These are phyloP conservation scores for Monosporascus sp. DNA, from an alignment of 2,329 filamentous ascomycete species.

Conservation along the genomic window DNA sequence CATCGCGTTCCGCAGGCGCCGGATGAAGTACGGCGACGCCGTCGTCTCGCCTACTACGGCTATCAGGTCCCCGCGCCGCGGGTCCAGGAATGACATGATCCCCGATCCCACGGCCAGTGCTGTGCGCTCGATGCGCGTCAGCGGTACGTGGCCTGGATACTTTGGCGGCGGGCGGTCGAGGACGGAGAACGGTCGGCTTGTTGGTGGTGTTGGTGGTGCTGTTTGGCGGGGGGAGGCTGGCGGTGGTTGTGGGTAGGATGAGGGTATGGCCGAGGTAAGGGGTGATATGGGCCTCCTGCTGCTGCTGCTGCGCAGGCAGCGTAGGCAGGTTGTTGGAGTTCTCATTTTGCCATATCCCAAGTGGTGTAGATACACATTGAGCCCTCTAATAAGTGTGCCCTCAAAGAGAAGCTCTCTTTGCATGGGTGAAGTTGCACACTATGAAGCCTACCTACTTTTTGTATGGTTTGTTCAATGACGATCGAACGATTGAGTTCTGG, in stretches of 20 bases:
- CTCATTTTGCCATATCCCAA: neutral
- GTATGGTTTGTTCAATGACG: neutral
- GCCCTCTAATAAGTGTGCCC: neutral
- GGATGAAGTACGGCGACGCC: constrained; percentile 90
- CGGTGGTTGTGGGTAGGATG: neutral
- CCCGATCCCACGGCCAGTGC: constrained; percentile 63
- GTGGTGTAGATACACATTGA: neutral
- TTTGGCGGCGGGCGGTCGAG: constrained; percentile 80
- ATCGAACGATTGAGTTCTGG: neutral
- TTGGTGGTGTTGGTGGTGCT: neutral
- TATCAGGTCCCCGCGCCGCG: constrained; percentile 84
- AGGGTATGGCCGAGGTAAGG: neutral
- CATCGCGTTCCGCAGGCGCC: constrained; percentile 88
- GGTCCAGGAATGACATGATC: constrained; percentile 62
- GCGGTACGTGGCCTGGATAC: constrained; percentile 87
- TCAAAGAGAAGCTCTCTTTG: no score
- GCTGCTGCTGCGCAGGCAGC: neutral
- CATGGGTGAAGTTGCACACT: no score
- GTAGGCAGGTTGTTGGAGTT: neutral
- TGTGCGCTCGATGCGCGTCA: constrained; percentile 71
- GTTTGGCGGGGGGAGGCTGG: neutral
- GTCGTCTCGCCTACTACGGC: constrained; percentile 92
- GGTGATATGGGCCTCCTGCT: neutral
- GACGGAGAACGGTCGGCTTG: constrained; percentile 59
- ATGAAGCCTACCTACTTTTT: no score